Conservation (phyloP, 2,329 filamentous ascomycete genomes). For the Dryadomyces sulphureus region DNA sequence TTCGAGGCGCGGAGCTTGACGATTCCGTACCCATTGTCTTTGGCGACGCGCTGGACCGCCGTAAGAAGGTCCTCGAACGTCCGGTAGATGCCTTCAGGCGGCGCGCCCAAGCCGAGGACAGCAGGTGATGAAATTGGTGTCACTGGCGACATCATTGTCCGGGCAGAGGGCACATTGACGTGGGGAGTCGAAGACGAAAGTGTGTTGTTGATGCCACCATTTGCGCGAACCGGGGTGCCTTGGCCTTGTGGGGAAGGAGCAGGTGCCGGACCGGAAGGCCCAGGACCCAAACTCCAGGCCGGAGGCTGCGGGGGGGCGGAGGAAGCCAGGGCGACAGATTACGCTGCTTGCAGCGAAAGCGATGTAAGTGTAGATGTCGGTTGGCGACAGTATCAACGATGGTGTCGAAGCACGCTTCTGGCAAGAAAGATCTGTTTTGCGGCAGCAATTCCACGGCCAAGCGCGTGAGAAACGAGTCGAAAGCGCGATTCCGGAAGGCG, state of each 20-base stretch:
- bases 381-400: background rate
- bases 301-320: slow-evolving; percentile 10
- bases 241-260: slow-evolving; percentile 7
- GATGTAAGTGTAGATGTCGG: background rate
- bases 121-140: slow-evolving; percentile 21
- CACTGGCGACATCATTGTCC: slow-evolving; percentile 15
- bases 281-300: slow-evolving; percentile 10
- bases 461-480: background rate
- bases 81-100: slow-evolving; percentile 44
- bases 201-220: slow-evolving; percentile 4
- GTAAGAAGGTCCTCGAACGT: slow-evolving; percentile 44
- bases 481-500: background rate
- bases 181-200: background rate
- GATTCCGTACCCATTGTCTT: slow-evolving; percentile 47
- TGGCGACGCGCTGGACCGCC: slow-evolving; percentile 43
- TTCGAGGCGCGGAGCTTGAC: slow-evolving; percentile 49
- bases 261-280: slow-evolving; percentile 2
- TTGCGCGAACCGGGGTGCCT: slow-evolving; percentile 8
- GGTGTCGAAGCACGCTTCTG: slow-evolving; percentile 1
- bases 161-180: slow-evolving; percentile 12
- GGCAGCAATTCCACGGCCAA: slow-evolving; percentile 2
- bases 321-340: slow-evolving; percentile 12
- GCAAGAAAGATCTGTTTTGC: background rate
- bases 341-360: slow-evolving; percentile 6
- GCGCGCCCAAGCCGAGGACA: slow-evolving; percentile 28